Base-by-base conservation (phyloP, 257 asterid species). In the Ligustrum vulgare region DNA sequence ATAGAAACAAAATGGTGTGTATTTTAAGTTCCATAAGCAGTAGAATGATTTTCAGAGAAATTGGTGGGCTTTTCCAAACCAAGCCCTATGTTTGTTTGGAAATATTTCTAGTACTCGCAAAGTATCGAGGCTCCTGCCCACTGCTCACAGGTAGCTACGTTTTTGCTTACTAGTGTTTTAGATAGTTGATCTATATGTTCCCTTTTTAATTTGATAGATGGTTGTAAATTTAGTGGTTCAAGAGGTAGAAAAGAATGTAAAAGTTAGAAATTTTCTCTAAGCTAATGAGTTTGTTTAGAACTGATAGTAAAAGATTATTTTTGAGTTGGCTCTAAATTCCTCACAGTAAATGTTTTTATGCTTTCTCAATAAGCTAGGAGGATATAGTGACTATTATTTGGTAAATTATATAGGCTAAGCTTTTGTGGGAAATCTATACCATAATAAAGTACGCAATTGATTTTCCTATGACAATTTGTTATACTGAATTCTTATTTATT, bases 131-230 rank as follows among this genome's bases (percentile, higher is more conserved):
- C 64, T 69, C 36, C 23, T 36, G 22, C 31, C 31, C 31, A 28
- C 31, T 45, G 36, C 37, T 71, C 58, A 28, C 25, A 67, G 86
- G 80, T 82, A 80, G 8, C 15, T 37, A 47, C 18, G 35, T 7
- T n/a, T 72, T 58, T 56, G 20, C 41, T 6, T 58, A 66, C 37
- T 56, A 16, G 0, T 72, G 28, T 54, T 77, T 47, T 20, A 62
- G 69, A n/a, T 13, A 3, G 13, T 39, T 3, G 45, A 43, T 43
- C 18, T 43, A 43, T 43, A 43, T 43, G 18, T 12, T 3, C 51
- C 11, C 51, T 43, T 41, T 23, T 34, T 41, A 36, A 9, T 65
- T 78, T 31, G 15, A 37, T 5, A 20, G 20, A 9, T 60, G 43
- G 32, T 64, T 71, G 47, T 16, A 58, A 58, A 23, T 58, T 20